Evolutionary conservation across 2,329 filamentous ascomycete genomes (phyloP).

Genomic region (Lasiodiplodia hormozganensis): DNA sequence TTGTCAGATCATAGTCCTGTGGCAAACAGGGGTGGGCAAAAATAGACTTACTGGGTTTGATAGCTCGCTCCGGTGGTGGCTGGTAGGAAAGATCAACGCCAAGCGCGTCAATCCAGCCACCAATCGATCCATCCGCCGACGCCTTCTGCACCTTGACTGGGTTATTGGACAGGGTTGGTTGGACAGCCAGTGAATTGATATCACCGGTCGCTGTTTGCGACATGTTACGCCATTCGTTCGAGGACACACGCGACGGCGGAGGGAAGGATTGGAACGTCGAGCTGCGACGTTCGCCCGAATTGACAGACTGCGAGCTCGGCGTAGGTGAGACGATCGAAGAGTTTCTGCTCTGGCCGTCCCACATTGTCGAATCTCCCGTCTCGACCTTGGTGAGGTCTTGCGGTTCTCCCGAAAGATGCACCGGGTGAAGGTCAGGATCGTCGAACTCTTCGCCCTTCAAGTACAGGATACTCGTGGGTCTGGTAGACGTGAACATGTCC

Average conservation of each 20-base stretch:
- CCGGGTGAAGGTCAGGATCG: conserved; percentile 80
- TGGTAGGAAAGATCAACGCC: conserved; percentile 88
- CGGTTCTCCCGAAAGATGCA: conserved; percentile 73
- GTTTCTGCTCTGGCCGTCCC: conserved; percentile 55
- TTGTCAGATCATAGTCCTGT: conserved; percentile 42
- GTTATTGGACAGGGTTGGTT: conserved; percentile 55
- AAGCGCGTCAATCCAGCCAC: conserved; percentile 87
- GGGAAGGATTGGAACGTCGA: conserved; percentile 54
- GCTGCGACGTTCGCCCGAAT: conserved; percentile 48
- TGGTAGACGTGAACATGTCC: conserved; percentile 87
- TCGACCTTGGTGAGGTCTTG: conserved; percentile 64
- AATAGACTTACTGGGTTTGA: conserved; percentile 66
- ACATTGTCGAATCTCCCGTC: conserved; percentile 52
- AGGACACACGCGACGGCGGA: conserved; percentile 53
- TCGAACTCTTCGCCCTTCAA: conserved; percentile 78
- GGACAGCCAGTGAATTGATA: conserved; percentile 50
- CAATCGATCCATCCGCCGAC: conserved; percentile 69
- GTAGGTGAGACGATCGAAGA: conserved; percentile 61
- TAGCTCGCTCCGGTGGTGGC: conserved; percentile 73
- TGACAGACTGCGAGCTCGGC: conserved; percentile 54
- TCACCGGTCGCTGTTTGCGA: conserved; percentile 62
- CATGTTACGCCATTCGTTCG: conserved; percentile 65
- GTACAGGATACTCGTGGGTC: conserved; percentile 79
- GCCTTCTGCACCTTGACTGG: conserved; percentile 62
- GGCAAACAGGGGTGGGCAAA: conserved; percentile 21